These are phyloP conservation scores for Helotiales sp. DNA, from an alignment of 2,329 filamentous ascomycete genomes.

Conservation along the genomic window DNA sequence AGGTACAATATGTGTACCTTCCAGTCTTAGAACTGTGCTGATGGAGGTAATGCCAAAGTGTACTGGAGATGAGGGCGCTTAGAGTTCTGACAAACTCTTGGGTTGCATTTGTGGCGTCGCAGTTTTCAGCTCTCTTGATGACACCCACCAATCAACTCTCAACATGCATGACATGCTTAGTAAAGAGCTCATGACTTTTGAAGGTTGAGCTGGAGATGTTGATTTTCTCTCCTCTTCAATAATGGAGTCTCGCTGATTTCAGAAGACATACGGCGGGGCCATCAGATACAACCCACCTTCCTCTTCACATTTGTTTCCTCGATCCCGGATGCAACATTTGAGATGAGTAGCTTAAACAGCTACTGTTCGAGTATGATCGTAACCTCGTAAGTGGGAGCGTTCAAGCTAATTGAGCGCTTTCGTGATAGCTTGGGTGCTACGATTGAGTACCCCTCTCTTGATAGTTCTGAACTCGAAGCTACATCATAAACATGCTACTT, in stretches of 20 bases:
- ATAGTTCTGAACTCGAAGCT: no score
- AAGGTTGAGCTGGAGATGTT: background rate
- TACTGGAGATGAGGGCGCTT: background rate
- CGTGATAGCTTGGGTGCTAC: background rate
- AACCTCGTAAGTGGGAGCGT: background rate
- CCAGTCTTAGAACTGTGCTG: no score
- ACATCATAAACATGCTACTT: background rate
- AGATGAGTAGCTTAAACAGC: background rate
- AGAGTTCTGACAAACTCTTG: background rate
- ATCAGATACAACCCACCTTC: background rate
- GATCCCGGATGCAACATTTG: background rate
- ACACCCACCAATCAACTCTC: background rate
- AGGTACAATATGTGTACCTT: no score
- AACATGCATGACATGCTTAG: background rate
- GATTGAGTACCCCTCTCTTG: background rate
- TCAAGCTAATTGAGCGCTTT: background rate
- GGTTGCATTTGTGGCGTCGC: constrained; percentile 9
- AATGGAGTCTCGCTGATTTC: no score
- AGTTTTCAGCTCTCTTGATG: background rate
- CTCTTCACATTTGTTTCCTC: background rate
- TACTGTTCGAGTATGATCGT: no score
- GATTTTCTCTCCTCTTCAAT: background rate
- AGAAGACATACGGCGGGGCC: no score
- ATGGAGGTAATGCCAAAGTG: background rate
- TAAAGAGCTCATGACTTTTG: background rate